These are phyloP conservation scores for Leccinum rimulosum DNA, from an alignment of 768 basidiomycete genomes.

Conservation along the genomic window DNA sequence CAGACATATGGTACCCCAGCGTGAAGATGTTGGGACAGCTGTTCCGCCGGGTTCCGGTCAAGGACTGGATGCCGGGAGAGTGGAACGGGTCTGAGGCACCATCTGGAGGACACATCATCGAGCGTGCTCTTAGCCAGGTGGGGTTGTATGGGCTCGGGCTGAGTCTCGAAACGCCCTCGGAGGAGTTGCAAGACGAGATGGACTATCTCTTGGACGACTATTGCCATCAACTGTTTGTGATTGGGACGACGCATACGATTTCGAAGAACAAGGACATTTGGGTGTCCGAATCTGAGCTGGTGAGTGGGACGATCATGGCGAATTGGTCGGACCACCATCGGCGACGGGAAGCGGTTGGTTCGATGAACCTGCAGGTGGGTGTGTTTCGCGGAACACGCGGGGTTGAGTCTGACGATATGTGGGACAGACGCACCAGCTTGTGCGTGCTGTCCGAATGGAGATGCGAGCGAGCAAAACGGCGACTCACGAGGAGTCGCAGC, in stretches of 20 bases:
- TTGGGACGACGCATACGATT: constrained; percentile 36
- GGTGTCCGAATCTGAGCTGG: constrained; percentile 41
- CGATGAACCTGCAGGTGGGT: constrained; percentile 46
- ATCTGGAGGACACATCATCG: constrained; percentile 28
- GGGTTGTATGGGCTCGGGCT: constrained; percentile 35
- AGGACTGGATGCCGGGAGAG: constrained; percentile 30
- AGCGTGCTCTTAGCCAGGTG: constrained; percentile 22
- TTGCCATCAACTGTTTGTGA: constrained; percentile 31
- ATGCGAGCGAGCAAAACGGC: constrained; percentile 19
- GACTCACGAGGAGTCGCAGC: constrained; percentile 19
- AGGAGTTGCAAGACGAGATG: constrained; percentile 39
- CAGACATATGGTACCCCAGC: constrained; percentile 38
- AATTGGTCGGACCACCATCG: constrained; percentile 42
- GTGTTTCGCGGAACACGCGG: not conserved
- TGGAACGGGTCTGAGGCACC: constrained; percentile 19
- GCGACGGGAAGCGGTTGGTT: constrained; percentile 36
- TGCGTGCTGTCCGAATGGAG: constrained; percentile 36
- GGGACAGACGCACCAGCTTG: constrained; percentile 38
- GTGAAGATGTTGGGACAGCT: constrained; percentile 42
- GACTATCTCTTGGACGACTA: constrained; percentile 36
- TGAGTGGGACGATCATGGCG: constrained; percentile 46
- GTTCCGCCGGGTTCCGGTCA: constrained; percentile 43
- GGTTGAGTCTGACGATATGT: constrained; percentile 2
- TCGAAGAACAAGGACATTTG: constrained; percentile 35
- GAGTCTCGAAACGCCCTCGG: constrained; percentile 18